Percentiles rank a stretch among this genome's conserved stretches.
These are phyloP conservation scores for Psilocybe cubensis DNA, from an alignment of 768 basidiomycete genomes.

Conservation along the genomic window DNA sequence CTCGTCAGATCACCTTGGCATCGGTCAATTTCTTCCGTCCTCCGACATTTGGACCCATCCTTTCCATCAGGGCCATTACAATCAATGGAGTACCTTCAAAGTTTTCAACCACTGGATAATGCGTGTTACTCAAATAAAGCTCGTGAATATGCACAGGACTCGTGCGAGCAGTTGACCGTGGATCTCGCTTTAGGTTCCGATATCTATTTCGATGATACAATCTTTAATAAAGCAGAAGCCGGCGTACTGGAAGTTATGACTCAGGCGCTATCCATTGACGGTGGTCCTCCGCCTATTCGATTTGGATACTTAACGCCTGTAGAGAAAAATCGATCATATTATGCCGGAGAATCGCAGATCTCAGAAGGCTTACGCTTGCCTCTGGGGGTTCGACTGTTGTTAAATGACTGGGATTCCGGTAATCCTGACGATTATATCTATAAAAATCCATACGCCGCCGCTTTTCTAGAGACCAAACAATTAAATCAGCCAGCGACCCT, in stretches of 20 bases:
- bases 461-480: not conserved
- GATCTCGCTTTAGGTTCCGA: slow-evolving; percentile 65
- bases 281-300: slow-evolving; percentile 57
- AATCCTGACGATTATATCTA: slow-evolving; percentile 56
- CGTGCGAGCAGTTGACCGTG: slow-evolving; percentile 62
- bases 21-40: slow-evolving; percentile 47
- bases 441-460: slow-evolving; percentile 52
- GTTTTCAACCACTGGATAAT: slow-evolving; percentile 45
- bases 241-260: slow-evolving; percentile 58
- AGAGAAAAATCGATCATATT: slow-evolving; percentile 24
- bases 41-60: slow-evolving; percentile 46
- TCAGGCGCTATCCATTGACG: slow-evolving; percentile 57
- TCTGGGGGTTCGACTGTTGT: slow-evolving; percentile 60
- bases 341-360: slow-evolving; percentile 20
- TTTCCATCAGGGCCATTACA: slow-evolving; percentile 35
- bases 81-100: slow-evolving; percentile 41
- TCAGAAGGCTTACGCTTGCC: slow-evolving; percentile 32
- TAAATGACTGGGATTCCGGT: slow-evolving; percentile 72
- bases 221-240: slow-evolving; percentile 30
- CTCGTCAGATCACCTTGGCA: slow-evolving; percentile 54
- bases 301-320: slow-evolving; percentile 68
- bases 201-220: slow-evolving; percentile 52
- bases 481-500: not conserved
- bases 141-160: slow-evolving; percentile 51
- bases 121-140: slow-evolving; percentile 41